phyloP scores from a whole-genome alignment of 345 rosid species.

The Trapa incisa region DNA sequence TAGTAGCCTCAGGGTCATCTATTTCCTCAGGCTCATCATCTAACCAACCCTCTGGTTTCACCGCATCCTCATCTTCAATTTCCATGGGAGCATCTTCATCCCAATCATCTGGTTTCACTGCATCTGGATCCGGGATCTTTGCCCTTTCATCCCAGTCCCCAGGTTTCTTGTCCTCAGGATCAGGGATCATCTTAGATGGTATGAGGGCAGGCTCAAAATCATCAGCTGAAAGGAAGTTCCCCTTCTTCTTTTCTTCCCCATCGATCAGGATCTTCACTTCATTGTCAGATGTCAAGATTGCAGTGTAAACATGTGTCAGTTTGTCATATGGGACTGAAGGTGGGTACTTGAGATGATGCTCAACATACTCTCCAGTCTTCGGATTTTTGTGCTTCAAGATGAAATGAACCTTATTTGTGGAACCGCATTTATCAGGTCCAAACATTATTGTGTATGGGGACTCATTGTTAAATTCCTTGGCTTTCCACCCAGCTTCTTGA shows the following conservation, averaged over 20 bases:
- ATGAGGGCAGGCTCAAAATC: constrained; percentile 1
- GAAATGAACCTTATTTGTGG: constrained; percentile 7
- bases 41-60: constrained; percentile 4
- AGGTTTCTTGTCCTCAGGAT: constrained; percentile 5
- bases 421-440: constrained; percentile 6
- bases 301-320: constrained; percentile 2
- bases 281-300: constrained; percentile 1
- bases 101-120: constrained; percentile 6
- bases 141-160: constrained; percentile 6
- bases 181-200: background rate
- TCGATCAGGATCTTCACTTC: constrained; percentile 2
- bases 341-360: constrained; percentile 5
- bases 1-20: constrained; percentile 2
- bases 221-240: background rate
- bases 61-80: constrained; percentile 4
- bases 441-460: constrained; percentile 5
- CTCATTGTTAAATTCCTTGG: constrained; percentile 1
- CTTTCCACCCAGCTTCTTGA: background rate
- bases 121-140: constrained; percentile 2
- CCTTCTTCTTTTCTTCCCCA: constrained; percentile 4
- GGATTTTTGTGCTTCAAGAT: constrained; percentile 7
- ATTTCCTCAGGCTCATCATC: constrained; percentile 5
- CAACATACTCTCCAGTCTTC: constrained; percentile 5
- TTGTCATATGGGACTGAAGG: constrained; percentile 1
- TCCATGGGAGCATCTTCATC: constrained; percentile 6